Evolutionary conservation across 352 stramenopile species (phyloP).

Genomic region (Phytopythium cucurbitacearum): DNA sequence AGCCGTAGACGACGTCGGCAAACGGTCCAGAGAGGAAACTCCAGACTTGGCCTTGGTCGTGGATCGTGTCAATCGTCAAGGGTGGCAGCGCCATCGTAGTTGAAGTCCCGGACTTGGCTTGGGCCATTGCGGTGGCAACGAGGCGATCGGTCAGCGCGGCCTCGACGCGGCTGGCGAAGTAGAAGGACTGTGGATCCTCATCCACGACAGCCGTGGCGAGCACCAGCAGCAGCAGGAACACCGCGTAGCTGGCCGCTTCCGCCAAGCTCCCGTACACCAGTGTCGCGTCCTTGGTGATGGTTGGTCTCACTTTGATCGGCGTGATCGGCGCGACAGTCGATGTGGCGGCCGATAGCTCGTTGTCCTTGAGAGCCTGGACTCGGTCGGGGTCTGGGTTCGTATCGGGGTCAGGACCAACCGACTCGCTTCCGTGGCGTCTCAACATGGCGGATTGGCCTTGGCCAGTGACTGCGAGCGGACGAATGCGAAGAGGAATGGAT

Average conservation of each 20-base stretch:
- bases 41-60: constrained; percentile 56
- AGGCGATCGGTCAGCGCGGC: constrained; percentile 37
- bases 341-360: constrained; percentile 2
- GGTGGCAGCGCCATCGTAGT: constrained; percentile 17
- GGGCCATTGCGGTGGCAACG: constrained; percentile 29
- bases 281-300: no score
- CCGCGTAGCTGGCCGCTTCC: constrained; percentile 39
- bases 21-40: constrained; percentile 61
- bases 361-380: neutral
- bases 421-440: neutral
- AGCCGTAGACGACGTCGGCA: constrained; percentile 45
- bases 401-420: neutral
- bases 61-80: constrained; percentile 48
- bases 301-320: neutral
- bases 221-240: constrained; percentile 59
- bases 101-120: constrained; percentile 7
- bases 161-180: constrained; percentile 56
- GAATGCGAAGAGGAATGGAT: no score
- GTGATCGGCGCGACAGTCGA: neutral
- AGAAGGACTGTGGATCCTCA: constrained; percentile 46
- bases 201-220: constrained; percentile 45
- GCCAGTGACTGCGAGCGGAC: neutral
- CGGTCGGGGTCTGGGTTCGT: neutral
- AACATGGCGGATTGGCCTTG: neutral
- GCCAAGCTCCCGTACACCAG: constrained; percentile 52